These are phyloP conservation scores for Tetrapisispora phaffii DNA, from an alignment of 805 yeast genomes.

Conservation along the genomic window DNA sequence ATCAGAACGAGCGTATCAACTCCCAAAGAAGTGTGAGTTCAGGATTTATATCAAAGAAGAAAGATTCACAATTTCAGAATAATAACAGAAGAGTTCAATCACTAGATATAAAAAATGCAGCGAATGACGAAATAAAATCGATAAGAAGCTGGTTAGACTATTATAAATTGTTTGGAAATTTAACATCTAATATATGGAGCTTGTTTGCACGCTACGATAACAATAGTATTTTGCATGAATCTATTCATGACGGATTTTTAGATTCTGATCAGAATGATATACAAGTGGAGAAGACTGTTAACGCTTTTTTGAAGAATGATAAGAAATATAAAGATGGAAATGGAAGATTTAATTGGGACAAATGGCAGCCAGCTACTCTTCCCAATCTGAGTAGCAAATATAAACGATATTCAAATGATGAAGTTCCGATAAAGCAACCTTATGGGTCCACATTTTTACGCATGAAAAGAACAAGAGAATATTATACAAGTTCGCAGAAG, in stretches of 20 bases:
- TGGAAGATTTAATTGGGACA: neutral
- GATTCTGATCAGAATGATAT: no score
- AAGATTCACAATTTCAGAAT: neutral
- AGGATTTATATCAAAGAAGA: neutral
- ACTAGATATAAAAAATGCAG: neutral
- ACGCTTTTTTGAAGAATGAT: no score
- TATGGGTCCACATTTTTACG: conserved; percentile 33
- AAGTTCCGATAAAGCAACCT: neutral
- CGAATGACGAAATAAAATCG: neutral
- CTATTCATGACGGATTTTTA: neutral
- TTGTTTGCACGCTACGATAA: neutral
- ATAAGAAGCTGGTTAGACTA: neutral
- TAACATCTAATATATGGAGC: neutral
- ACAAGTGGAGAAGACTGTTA: neutral
- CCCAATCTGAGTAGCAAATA: neutral
- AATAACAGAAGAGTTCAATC: conserved; percentile 1
- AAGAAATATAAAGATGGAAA: no score
- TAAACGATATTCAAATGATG: neutral
- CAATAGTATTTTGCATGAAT: conserved; percentile 1
- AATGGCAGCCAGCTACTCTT: neutral
- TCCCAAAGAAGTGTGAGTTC: neutral
- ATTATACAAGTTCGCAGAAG: conserved; percentile 1
- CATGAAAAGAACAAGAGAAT: conserved; percentile 7
- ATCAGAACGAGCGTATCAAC: neutral
- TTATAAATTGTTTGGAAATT: neutral